phyloP scores from a whole-genome alignment of 495 filamentous ascomycete genomes.

The Aspergillus funiculosus region DNA sequence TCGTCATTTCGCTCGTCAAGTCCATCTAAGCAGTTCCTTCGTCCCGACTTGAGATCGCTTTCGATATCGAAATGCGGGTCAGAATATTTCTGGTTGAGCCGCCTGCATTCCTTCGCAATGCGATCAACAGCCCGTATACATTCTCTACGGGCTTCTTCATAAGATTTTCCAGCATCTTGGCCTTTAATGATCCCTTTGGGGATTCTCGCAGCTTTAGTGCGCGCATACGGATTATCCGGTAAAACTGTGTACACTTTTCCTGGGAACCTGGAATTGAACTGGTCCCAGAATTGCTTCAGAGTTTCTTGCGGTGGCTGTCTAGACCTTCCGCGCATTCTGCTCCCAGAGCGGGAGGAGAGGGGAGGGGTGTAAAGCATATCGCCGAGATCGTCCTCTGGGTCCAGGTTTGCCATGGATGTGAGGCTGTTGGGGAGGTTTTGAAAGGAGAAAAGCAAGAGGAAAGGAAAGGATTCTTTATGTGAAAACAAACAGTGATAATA shows the following conservation, averaged over 20 bases:
- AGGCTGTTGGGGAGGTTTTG: neutral
- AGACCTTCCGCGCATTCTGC: slow-evolving; percentile 39
- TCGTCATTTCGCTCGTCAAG: slow-evolving; percentile 43
- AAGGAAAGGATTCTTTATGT: neutral
- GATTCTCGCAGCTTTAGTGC: slow-evolving; percentile 50
- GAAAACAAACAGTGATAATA: too few relatives aligned
- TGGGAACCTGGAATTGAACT: slow-evolving; percentile 60
- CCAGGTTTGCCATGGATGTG: slow-evolving; percentile 16
- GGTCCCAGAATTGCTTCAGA: slow-evolving; percentile 73
- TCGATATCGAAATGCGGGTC: slow-evolving; percentile 89
- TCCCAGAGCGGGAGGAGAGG: slow-evolving; percentile 37
- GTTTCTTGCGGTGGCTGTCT: slow-evolving; percentile 61
- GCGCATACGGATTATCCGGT: slow-evolving; percentile 66
- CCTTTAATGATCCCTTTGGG: slow-evolving; percentile 49
- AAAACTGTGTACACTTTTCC: slow-evolving; percentile 64
- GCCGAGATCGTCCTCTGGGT: slow-evolving; percentile 32
- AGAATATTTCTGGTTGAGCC: slow-evolving; percentile 84
- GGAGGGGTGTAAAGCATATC: slow-evolving; percentile 25
- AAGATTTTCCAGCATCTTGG: slow-evolving; percentile 56
- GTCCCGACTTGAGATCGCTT: slow-evolving; percentile 61
- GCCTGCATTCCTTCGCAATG: slow-evolving; percentile 75
- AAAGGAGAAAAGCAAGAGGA: neutral
- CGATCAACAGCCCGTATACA: slow-evolving; percentile 72
- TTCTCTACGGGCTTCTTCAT: slow-evolving; percentile 62
- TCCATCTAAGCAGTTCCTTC: slow-evolving; percentile 58